Conservation (phyloP, 75 land plant genomes). For the Ceratopteris richardii region DNA sequence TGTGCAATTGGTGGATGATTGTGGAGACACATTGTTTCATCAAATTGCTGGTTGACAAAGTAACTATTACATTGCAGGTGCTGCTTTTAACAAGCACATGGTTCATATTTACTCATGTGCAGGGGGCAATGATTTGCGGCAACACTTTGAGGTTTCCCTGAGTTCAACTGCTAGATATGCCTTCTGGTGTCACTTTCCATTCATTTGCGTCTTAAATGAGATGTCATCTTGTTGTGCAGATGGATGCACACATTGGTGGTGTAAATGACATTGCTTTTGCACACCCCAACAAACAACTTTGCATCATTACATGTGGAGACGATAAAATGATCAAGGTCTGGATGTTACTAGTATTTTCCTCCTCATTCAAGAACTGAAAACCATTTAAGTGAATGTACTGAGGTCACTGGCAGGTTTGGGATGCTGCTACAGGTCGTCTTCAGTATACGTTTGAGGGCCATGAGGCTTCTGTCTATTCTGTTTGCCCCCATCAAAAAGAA, state of each 20-base stretch:
- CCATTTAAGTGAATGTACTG: too few species aligned
- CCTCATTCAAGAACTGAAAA: too few species aligned
- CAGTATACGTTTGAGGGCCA: constrained; percentile 23
- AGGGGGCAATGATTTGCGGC: constrained; percentile 47
- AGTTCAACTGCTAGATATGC: not conserved
- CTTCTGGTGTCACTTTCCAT: too few species aligned
- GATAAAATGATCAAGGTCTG: constrained; percentile 86
- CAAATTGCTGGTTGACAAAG: not conserved
- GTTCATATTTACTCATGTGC: constrained; percentile 62
- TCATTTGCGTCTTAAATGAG: too few species aligned
- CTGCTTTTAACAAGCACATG: constrained; percentile 74
- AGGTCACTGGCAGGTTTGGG: constrained; percentile 19
- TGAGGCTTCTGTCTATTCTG: constrained; percentile 26
- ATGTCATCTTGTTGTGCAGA: constrained; percentile 29
- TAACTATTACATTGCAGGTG: constrained; percentile 36
- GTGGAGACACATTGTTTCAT: not conserved
- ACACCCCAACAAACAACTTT: constrained; percentile 78
- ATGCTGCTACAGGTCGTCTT: constrained; percentile 22
- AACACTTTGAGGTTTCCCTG: constrained; percentile 58
- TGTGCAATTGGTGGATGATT: not conserved
- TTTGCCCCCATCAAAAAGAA: constrained; percentile 28
- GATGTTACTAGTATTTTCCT: not conserved
- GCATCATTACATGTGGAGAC: constrained; percentile 87
- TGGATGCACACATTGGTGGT: constrained; percentile 92
- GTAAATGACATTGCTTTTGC: constrained; percentile 93